Base-by-base conservation (phyloP, 179 eudicot genomes). In the Actinidia chinensis region DNA sequence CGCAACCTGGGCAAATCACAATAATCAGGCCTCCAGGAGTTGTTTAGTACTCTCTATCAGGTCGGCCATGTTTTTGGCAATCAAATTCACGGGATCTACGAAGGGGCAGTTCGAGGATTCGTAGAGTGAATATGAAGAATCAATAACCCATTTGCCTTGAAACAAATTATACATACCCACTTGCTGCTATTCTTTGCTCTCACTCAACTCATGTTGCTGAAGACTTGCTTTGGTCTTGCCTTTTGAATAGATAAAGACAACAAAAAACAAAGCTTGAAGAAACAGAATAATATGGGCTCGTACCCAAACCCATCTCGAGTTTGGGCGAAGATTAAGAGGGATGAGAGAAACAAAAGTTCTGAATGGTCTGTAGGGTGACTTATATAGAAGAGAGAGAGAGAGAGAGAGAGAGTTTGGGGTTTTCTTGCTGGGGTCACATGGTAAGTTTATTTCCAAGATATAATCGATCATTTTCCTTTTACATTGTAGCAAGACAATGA, bases 41-140 rank as follows among this genome's bases (percentile, higher is more conserved):
- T 92, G 76, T 88, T 88, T 66, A 89, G 70, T 86, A 94, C 14
- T 76, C 82, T 46, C 54, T 86, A 72, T 94, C 98, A 59, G 89
- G 88, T 50, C 98, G 89, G 1, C 97, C 98, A 81, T 90, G 83
- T 48, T 81, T 84, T 40, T 84, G 86, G 80, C 98, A 94, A 80
- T 90, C 84, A 59, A 92, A 94, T 33, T 94, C 92, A 14, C n/a
- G n/a, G 87, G 77, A 66, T 90, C 90, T 8, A 94, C 84, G 61
- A 88, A 94, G 0, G 97, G 92, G 42, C 98, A 94, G 51, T 72
- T 70, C 25, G 82, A 79, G 22, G 91, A 84, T 69, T 87, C 76
- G 76, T 92, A 93, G 44, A 93, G 82, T 55, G 98, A 93, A 76
- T 83, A 89, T 9, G 95, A 88, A 71, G 80, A 8, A 72, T 93